Evolutionary conservation across 345 rosid genomes (phyloP).

Genomic region (Eucalyptus sideroxylon): DNA sequence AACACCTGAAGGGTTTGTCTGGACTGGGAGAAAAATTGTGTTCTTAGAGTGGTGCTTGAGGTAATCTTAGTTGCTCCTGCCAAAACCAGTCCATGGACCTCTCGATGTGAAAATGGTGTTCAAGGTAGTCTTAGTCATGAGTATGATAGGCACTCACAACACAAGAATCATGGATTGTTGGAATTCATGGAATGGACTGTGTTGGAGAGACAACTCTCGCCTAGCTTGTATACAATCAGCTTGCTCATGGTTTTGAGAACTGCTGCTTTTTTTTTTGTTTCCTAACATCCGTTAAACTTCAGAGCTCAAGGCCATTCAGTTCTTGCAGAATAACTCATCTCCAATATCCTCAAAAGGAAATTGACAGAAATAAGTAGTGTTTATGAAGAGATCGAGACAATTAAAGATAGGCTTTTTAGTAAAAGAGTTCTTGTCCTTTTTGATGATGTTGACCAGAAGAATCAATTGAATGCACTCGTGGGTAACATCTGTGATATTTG

Average conservation of each 20-base stretch:
- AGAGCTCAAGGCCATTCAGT: neutral
- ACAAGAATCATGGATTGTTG: too few species aligned
- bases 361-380: neutral
- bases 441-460: neutral
- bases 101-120: neutral
- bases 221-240: neutral
- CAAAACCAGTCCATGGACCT: neutral
- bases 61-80: neutral
- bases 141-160: too few species aligned
- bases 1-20: neutral
- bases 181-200: too few species aligned
- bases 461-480: neutral
- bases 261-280: neutral
- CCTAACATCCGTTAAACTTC: neutral
- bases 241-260: neutral
- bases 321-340: neutral
- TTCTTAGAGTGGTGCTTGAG: neutral
- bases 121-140: too few species aligned
- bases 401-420: neutral
- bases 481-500: neutral
- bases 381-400: neutral
- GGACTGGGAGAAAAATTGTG: neutral
- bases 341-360: neutral
- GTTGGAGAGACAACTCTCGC: too few species aligned
- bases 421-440: neutral